phyloP scores from a whole-genome alignment of 306 rosid species.

The Castanea crenata region DNA sequence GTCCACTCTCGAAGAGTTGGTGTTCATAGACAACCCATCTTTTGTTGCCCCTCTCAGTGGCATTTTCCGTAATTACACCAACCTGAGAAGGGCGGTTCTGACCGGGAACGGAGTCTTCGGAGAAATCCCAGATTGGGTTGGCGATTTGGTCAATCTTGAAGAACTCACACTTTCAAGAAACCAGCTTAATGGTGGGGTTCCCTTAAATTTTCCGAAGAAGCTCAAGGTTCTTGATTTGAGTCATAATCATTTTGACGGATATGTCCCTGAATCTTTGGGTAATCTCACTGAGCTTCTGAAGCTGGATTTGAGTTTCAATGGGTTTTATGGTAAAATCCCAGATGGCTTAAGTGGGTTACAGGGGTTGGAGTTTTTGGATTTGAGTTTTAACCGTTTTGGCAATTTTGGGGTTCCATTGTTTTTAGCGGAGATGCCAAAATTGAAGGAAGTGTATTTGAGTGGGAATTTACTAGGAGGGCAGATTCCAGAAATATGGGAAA shows the following conservation, averaged over 20 bases:
- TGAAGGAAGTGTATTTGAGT: slow-evolving; percentile 67
- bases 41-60: slow-evolving; percentile 29
- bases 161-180: slow-evolving; percentile 70
- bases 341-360: slow-evolving; percentile 37
- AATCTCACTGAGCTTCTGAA: slow-evolving; percentile 53
- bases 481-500: slow-evolving; percentile 76
- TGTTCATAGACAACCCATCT: slow-evolving; percentile 67
- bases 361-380: slow-evolving; percentile 60
- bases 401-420: slow-evolving; percentile 63
- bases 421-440: slow-evolving; percentile 36
- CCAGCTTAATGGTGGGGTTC: slow-evolving; percentile 44
- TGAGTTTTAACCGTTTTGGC: slow-evolving; percentile 64
- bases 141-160: slow-evolving; percentile 35
- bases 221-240: slow-evolving; percentile 69
- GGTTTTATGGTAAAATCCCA: slow-evolving; percentile 53
- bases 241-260: slow-evolving; percentile 38
- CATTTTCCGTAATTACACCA: slow-evolving; percentile 44
- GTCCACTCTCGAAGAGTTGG: slow-evolving; percentile 55
- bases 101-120: slow-evolving; percentile 64
- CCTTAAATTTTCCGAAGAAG: slow-evolving; percentile 33
- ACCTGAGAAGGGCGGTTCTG: slow-evolving; percentile 47
- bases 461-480: slow-evolving; percentile 68
- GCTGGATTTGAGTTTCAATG: slow-evolving; percentile 64
- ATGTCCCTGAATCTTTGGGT: slow-evolving; percentile 40
- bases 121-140: slow-evolving; percentile 23